Base-by-base conservation (phyloP, 495 filamentous ascomycete genomes). In the Darksidea phi region DNA sequence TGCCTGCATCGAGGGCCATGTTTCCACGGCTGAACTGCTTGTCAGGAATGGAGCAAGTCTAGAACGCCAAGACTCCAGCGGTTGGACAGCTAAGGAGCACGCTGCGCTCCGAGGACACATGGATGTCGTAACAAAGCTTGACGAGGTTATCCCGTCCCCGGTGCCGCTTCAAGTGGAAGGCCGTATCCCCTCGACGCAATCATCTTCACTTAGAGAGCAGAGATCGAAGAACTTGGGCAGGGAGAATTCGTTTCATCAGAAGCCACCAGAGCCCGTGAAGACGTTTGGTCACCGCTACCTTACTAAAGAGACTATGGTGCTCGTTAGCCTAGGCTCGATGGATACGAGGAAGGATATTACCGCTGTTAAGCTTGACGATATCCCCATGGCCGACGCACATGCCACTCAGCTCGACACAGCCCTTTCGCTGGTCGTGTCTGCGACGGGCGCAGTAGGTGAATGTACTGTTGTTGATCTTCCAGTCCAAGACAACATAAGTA, bases 281-380 rank as follows among this genome's bases (percentile, higher is more conserved):
- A 88, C 91, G 20, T 98, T 96, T 76, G 94, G 94, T 56, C 94
- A 97, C 77, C 82, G 93, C 48, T 98, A 97, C 75, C 86, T 98
- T 53, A 94, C 84, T 38, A 84, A 92, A 48, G 86, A 93, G 66
- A 86, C 87, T 59, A 87, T 97, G 80, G 83, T 98, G 46, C 80
- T 97, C 53, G 90, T 98, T 64, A 96, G 89, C 65, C 75, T 98
- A 18, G 94, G 94, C 0, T 91, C 89, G 0, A 96, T 96, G 88
- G 94, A 97, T 69, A 89, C 85, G 74, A 82, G 91, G 21, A 95
- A 93, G 73, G 80, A 86, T 48, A 71, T 86, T 34, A 80, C 89
- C 48, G 84, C 94, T 0, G 91, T 98, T 20, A 89, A 86, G 54
- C 80, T 98, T n/a, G 93, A 97, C 66, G 82, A 81, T 28, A 94